phyloP scores from a whole-genome alignment of 352 stramenopile species.

The Pythium myriotylum region DNA sequence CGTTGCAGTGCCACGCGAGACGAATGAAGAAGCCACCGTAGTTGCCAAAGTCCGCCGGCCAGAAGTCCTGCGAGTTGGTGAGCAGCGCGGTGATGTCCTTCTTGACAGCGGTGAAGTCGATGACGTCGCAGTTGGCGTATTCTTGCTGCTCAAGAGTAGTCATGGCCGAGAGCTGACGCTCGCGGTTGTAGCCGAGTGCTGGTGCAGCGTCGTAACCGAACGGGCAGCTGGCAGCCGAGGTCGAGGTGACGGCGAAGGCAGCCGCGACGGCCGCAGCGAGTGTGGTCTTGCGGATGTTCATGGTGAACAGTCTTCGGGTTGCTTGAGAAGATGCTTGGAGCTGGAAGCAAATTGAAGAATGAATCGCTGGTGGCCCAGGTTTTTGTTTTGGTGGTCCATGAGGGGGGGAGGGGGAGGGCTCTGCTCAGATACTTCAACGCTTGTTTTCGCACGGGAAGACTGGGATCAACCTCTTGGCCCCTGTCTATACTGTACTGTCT shows the following conservation, averaged over 20 bases:
- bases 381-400: not conserved
- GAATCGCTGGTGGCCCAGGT: not conserved
- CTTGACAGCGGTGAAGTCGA: constrained; percentile 60
- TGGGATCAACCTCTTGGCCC: no score
- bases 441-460: no score
- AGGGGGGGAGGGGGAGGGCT: no score
- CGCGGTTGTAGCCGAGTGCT: constrained; percentile 25
- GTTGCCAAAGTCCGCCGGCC: constrained; percentile 87
- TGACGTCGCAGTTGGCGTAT: constrained; percentile 33
- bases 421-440: no score
- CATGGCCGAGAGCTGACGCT: constrained; percentile 36
- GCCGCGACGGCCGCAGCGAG: constrained; percentile 36
- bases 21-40: constrained; percentile 86
- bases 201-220: constrained; percentile 35
- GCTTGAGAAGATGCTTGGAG: not conserved
- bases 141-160: constrained; percentile 25
- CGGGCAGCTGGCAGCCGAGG: constrained; percentile 33
- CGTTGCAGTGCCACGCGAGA: constrained; percentile 84
- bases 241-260: constrained; percentile 9
- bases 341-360: constrained; percentile 18
- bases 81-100: constrained; percentile 68
- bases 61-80: constrained; percentile 77
- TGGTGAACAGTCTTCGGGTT: constrained; percentile 16
- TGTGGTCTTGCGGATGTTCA: constrained; percentile 43
- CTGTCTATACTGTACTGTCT: no score